Conservation (phyloP, 805 yeast genomes). For the Barnettozyma pratensis region DNA sequence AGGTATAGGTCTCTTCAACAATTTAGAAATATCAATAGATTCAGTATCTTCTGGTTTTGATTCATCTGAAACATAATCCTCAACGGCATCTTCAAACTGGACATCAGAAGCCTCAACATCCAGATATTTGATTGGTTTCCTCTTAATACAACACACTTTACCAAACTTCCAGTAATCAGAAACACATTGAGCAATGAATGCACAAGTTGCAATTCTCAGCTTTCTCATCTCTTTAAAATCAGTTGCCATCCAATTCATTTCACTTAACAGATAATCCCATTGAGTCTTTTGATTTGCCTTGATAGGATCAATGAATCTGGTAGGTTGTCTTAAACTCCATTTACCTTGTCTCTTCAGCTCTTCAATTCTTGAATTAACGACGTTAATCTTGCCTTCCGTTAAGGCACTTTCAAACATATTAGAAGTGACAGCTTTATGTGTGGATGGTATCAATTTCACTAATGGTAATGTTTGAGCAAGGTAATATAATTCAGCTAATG, state of each 20-base stretch:
- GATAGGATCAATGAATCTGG: conserved; percentile 60
- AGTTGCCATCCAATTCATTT: conserved; percentile 77
- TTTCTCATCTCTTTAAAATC: conserved; percentile 71
- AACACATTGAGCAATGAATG: conserved; percentile 65
- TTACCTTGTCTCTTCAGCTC: conserved; percentile 81
- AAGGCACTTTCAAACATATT: conserved; percentile 81
- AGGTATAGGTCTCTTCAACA: conserved; percentile 31
- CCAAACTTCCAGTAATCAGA: conserved; percentile 78
- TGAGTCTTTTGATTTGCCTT: conserved; percentile 39
- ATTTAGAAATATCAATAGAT: conserved; percentile 33
- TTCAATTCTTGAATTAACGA: conserved; percentile 84
- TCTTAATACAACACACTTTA: conserved; percentile 56
- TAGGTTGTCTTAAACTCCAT: conserved; percentile 90
- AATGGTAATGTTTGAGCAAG: conserved; percentile 85
- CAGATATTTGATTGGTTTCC: conserved; percentile 37
- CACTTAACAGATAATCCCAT: conserved; percentile 71
- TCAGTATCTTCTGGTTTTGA: conserved; percentile 3
- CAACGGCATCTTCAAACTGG: conserved; percentile 1
- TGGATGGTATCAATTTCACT: conserved; percentile 71
- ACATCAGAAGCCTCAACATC: conserved; percentile 12
- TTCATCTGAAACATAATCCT: conserved; percentile 1
- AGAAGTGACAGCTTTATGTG: conserved; percentile 83
- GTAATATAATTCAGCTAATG: conserved; percentile 82
- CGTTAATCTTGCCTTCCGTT: conserved; percentile 87
- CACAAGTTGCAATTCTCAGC: conserved; percentile 65